phyloP scores from a whole-genome alignment of 2,329 filamentous ascomycete genomes.

The Onygenales sp. region DNA sequence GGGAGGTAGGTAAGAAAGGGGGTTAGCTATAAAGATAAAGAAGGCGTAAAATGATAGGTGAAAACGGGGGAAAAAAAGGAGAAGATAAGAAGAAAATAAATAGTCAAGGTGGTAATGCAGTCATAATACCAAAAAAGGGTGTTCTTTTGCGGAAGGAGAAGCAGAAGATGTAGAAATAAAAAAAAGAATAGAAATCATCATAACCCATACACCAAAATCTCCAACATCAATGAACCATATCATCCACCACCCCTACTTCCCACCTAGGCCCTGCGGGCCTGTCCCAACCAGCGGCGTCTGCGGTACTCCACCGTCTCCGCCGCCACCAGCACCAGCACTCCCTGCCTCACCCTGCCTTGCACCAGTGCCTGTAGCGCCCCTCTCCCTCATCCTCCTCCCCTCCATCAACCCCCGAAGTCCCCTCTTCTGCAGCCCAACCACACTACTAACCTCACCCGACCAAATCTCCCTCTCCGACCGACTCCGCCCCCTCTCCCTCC shows the following conservation, averaged over 20 bases:
- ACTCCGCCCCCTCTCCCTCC: constrained; percentile 24
- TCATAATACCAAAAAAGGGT: too few species aligned
- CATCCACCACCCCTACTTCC: background rate
- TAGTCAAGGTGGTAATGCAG: background rate
- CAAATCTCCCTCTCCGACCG: constrained; percentile 56
- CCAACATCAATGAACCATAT: background rate
- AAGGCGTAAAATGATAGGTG: background rate
- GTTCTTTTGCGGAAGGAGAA: too few species aligned
- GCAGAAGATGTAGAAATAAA: background rate
- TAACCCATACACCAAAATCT: background rate
- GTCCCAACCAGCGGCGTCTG: background rate
- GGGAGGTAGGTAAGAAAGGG: background rate
- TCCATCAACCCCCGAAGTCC: constrained; percentile 91
- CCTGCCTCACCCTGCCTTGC: constrained; percentile 14
- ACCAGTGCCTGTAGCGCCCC: constrained; percentile 7
- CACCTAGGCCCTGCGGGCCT: background rate
- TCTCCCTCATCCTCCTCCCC: constrained; percentile 62
- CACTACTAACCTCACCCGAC: constrained; percentile 63
- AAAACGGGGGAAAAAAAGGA: background rate
- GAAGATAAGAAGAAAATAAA: background rate
- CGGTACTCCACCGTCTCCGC: background rate
- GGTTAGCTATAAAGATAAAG: background rate
- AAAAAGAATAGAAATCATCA: background rate
- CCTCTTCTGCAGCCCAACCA: constrained; percentile 91
- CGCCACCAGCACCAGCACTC: background rate